Evolutionary conservation across 2,329 filamentous ascomycete species (phyloP), one percentile per base, ranked within the genome.

Genomic region (Laburnicola sp.): DNA sequence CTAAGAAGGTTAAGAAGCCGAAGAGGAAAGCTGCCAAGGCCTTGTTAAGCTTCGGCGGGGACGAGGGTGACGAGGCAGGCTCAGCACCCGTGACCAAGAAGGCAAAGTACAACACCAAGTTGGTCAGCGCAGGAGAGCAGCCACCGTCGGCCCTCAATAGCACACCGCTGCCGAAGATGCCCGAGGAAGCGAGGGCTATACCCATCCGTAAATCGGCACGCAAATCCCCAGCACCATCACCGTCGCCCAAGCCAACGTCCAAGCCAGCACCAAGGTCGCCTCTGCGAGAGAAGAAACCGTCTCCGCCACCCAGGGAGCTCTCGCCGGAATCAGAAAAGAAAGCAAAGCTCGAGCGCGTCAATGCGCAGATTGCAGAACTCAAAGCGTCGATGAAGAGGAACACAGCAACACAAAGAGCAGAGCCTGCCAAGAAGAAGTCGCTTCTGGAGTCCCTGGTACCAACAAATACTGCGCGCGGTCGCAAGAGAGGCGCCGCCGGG

Each of bases 311-410:
- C 2, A 57, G 69, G n/a, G 70, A 75, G 48, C 70, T 76, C 2
- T 76, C 77, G 2, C 66, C 70, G 4, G 66, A 72, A 37, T 63
- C 63, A 32, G 72, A 62, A 57, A 74, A 61, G 69, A 54, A 69
- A 28, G 59, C 74, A n/a, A 69, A 75, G 23, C 74, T 92, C 7
- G 86, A 91, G 56, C 79, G 79, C 58, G 89, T 88, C 2, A 92
- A 92, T 59, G 88, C 89, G 32, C 87, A 94, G 64, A 91, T 93
- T 47, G 88, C 87, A 3, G 86, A 86, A 1, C 76, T 94, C 3
- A 93, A 92, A 70, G 87, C 87, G 6, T 91, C 88, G 0, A 90
- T 94, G 86, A 87, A 86, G 66, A 82, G 89, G 30, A 87, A 80
- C 22, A 65, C 64, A 10, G 46, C 63, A n/a, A 50, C 56, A 11